A percentile compares a stretch with the other conserved stretches of the same genome.
These are phyloP conservation scores for Mytilinidion resinicola DNA, from an alignment of 495 filamentous ascomycete species.

Conservation along the genomic window DNA sequence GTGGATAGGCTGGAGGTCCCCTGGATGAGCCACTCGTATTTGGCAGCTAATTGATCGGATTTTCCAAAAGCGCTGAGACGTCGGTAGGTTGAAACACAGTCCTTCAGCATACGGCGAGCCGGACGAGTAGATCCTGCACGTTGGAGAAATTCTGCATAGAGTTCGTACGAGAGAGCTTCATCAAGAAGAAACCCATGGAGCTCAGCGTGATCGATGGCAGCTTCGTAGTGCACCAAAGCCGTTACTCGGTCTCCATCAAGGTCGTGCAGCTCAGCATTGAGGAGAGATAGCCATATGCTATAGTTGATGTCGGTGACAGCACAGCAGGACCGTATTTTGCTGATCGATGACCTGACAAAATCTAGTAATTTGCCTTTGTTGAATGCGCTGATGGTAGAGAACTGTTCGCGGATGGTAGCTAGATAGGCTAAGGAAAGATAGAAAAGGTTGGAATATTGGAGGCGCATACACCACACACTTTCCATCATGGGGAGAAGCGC, in stretches of 20 bases:
- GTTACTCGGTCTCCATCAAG: constrained; percentile 54
- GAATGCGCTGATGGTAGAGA: constrained; percentile 31
- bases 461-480: constrained; percentile 67
- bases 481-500: constrained; percentile 52
- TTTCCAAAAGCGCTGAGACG: constrained; percentile 70
- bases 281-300: constrained; percentile 62
- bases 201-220: constrained; percentile 71
- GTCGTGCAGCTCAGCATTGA: constrained; percentile 69
- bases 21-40: constrained; percentile 65
- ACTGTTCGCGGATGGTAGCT: constrained; percentile 53
- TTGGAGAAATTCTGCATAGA: constrained; percentile 69
- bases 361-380: constrained; percentile 51
- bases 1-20: constrained; percentile 55
- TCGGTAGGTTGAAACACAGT: constrained; percentile 67
- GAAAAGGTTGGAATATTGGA: constrained; percentile 57
- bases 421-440: constrained; percentile 64
- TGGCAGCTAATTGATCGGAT: constrained; percentile 60
- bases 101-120: constrained; percentile 63
- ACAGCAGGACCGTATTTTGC: constrained; percentile 62
- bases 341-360: constrained; percentile 51
- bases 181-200: constrained; percentile 72
- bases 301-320: constrained; percentile 72
- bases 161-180: constrained; percentile 71
- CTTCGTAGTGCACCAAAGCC: constrained; percentile 63
- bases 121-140: constrained; percentile 65